Conservation (phyloP, 345 rosid genomes). For the Angophora floribunda region DNA sequence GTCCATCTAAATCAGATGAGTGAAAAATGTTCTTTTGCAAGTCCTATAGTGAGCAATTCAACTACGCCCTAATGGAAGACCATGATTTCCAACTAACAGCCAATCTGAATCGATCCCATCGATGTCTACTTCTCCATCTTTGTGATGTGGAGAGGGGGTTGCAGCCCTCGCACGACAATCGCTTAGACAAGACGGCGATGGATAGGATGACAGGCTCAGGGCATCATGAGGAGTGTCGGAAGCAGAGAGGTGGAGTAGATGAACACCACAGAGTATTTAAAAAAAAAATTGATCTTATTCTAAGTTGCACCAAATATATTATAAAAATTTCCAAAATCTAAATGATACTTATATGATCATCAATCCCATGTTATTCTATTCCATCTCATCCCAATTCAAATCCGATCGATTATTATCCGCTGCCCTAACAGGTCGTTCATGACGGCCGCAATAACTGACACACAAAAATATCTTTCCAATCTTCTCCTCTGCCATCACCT, state of each 20-base stretch:
- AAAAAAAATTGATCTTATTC: not conserved
- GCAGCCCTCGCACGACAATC: not conserved
- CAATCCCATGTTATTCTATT: not conserved
- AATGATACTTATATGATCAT: no score
- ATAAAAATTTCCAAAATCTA: not conserved
- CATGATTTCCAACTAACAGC: not conserved
- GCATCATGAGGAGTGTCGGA: no score
- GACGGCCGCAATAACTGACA: not conserved
- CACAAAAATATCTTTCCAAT: fast-evolving
- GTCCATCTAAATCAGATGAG: not conserved
- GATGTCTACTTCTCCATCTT: not conserved
- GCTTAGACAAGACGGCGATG: not conserved
- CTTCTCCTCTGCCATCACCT: not conserved
- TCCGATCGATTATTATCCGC: no score
- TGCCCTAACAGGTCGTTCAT: not conserved
- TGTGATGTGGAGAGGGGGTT: not conserved
- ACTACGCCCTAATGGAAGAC: not conserved
- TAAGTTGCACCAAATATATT: not conserved
- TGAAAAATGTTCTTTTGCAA: not conserved
- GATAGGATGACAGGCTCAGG: no score
- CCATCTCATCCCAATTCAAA: fast-evolving
- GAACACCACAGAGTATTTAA: not conserved
- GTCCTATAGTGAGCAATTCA: not conserved
- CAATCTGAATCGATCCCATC: no score
- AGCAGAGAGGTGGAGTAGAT: not conserved